Evolutionary conservation across 2,329 filamentous ascomycete genomes (phyloP), one percentile per base, ranked within the genome.

Genomic region (Alternaria sp.): DNA sequence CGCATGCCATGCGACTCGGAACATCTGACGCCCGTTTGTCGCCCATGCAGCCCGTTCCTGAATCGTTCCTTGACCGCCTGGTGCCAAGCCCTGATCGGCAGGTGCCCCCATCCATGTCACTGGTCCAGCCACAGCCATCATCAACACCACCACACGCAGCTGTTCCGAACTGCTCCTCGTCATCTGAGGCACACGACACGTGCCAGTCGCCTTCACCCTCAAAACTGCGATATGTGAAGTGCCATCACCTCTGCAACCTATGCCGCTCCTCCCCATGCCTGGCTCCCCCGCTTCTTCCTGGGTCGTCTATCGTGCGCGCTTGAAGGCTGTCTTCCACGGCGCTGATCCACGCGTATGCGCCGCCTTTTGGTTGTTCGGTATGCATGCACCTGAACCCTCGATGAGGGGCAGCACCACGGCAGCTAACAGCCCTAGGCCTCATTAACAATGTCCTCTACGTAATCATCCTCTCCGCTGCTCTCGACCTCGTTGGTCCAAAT

Each of bases 391-490:
- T 41, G 25, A 34, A 28, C 50, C 18, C 18, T 38, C 14, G 20
- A 30, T 32, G 48, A 25, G 36, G 34, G 40, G 49, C 22, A 41
- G 8, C 34, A 32, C 27, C 27, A 44, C 44, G n/a, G 16, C 46
- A 14, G 45, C 62, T 61, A 54, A 66, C 57, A 46, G 25, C 9
- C 27, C 25, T 3, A 94, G 92, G 92, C 54, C 83, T 95, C 18
- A 95, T 98, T 77, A 98, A 99, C 81, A 98, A 98, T 82, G 92
- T 98, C 69, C 91, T 97, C 81, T 98, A 97, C 80, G 94, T 98
- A 57, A 92, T 98, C 78, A 95, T 98, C 76, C 90, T 99, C 73
- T 96, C 93, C 30, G 92, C 95, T 36, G 95, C 95, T 4, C 91
- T 97, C 72, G 95, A 99, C 74, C 91, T 99, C 63, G 95, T 98